These are phyloP conservation scores for Xylaria grammica DNA, from an alignment of 495 filamentous ascomycete species.

Conservation along the genomic window DNA sequence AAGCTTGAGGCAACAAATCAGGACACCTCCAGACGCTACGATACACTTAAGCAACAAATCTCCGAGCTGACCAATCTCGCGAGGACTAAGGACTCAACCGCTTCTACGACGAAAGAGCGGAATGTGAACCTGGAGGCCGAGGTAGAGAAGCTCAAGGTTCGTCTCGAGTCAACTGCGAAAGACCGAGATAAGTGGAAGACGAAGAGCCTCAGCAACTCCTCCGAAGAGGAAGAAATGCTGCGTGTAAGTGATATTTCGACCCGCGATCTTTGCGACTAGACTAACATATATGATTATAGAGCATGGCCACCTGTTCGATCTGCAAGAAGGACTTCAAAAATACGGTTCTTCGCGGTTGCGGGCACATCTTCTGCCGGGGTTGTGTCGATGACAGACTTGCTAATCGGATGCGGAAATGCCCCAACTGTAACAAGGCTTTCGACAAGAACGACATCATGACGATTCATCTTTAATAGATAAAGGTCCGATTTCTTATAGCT, in stretches of 20 bases:
- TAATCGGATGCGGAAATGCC: constrained; percentile 92
- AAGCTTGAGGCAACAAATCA: constrained; percentile 69
- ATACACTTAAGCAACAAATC: constrained; percentile 77
- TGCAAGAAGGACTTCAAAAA: constrained; percentile 93
- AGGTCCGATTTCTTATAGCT: background rate
- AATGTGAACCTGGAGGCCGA: constrained; percentile 66
- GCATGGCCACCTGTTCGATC: constrained; percentile 85
- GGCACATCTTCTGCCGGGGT: constrained; percentile 91
- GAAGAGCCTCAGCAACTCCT: constrained; percentile 78
- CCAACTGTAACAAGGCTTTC: constrained; percentile 88
- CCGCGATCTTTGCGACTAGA: background rate
- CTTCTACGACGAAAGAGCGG: constrained; percentile 66
- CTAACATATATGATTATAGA: constrained; percentile 58
- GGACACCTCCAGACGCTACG: constrained; percentile 69
- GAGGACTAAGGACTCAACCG: constrained; percentile 72
- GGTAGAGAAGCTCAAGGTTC: constrained; percentile 71
- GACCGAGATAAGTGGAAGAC: constrained; percentile 80
- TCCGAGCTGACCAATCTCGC: constrained; percentile 73
- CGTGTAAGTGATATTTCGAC: constrained; percentile 63
- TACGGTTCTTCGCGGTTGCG: constrained; percentile 88
- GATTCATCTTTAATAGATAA: constrained; percentile 53
- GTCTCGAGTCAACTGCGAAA: constrained; percentile 75
- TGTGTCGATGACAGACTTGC: constrained; percentile 86
- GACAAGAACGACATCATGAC: constrained; percentile 85
- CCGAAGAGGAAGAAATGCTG: constrained; percentile 80